Evolutionary conservation across 306 rosid species (phyloP), one percentile per base, ranked within the genome.

Genomic region (Canavalia ensiformis): DNA sequence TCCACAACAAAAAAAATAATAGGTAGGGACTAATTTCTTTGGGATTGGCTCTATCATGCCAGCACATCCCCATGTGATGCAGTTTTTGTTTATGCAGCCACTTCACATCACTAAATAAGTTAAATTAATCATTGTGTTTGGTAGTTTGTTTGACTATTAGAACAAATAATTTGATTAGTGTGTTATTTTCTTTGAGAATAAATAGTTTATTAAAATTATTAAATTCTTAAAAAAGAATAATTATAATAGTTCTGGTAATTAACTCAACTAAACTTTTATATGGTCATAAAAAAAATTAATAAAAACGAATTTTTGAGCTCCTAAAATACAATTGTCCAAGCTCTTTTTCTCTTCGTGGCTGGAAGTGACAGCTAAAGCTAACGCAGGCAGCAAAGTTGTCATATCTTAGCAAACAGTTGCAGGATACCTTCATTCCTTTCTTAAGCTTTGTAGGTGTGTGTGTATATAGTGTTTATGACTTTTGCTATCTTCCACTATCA

Each of bases 61-160:
- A 89, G 90, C 94, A 74, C 71, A 84, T 68, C 80, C 83, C 97
- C 97, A 88, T 88, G 94, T 92, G 97, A 65, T 74, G 79, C 5
- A 33, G 84, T 72, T 83, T 76, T 90, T 86, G 79, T 78, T 77
- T 62, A 57, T 77, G 28, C 54, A 57, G 29, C 39, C 59, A 68
- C 62, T 79, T 42, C 78, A 79, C 84, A 79, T 68, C 77, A 57
- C 74, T 58, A 42, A 67, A 58, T 68, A 64, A 83, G 81, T 78
- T 65, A 46, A 72, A 78, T 83, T 81, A 30, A 72, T 82, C 72
- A 82, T 76, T 82, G n/a, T 59, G 78, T 68, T 56, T 66, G 75
- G 77, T 82, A 33, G 44, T 63, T 55, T 39, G 55, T 68, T 46
- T 68, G 74, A 41, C 56, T 67, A 55, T 8, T 82, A 47, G 45